phyloP scores from a whole-genome alignment of 345 rosid species.

The Hevea brasiliensis region DNA sequence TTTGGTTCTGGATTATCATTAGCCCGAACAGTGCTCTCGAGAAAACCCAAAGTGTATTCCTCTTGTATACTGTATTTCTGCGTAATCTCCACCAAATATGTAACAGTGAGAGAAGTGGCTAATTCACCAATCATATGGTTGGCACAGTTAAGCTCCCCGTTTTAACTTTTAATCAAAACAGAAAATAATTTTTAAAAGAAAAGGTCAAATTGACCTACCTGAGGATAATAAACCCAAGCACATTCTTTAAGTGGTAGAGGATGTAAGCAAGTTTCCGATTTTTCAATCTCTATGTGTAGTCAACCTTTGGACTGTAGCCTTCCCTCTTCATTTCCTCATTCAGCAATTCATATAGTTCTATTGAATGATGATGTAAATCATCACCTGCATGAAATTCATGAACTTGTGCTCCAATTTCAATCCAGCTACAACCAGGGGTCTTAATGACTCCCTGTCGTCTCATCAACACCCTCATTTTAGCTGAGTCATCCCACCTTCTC shows the following conservation, averaged over 20 bases:
- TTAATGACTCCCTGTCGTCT: constrained; percentile 60
- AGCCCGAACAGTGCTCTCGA: too few relatives aligned
- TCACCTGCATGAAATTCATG: constrained; percentile 77
- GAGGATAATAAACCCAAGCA: not conserved
- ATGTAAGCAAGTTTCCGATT: constrained; percentile 12
- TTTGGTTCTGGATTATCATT: too few relatives aligned
- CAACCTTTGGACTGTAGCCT: constrained; percentile 49
- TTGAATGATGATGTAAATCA: constrained; percentile 23
- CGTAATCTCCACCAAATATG: too few relatives aligned
- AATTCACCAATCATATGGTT: too few relatives aligned
- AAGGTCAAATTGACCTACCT: constrained; percentile 18
- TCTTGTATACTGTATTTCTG: too few relatives aligned
- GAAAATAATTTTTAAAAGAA: not conserved
- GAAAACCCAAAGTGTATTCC: too few relatives aligned
- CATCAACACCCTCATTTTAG: constrained; percentile 72
- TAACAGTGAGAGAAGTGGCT: too few relatives aligned
- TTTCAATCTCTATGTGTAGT: constrained; percentile 14
- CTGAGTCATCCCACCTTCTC: constrained; percentile 77
- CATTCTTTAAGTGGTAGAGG: not conserved
- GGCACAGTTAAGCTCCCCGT: not conserved
- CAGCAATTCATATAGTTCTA: constrained; percentile 43
- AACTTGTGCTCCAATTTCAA: constrained; percentile 48
- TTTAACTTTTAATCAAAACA: not conserved
- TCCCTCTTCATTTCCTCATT: constrained; percentile 66
- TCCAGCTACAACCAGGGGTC: constrained; percentile 95